Conservation (phyloP, 768 basidiomycete species). For the Mycena indigotica region DNA sequence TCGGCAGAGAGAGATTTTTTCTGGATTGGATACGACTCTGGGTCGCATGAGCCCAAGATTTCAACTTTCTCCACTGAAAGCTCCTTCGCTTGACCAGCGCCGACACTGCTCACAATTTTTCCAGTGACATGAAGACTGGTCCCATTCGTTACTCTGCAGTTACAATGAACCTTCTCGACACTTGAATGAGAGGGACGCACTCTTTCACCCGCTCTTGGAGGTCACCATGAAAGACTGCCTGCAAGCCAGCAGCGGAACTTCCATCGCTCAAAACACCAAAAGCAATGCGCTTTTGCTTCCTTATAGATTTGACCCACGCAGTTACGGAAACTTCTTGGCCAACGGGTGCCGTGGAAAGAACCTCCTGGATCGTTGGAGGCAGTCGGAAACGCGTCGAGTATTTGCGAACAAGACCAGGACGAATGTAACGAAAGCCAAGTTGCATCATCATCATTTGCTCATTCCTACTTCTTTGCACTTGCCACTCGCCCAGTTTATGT, state of each 20-base stretch:
- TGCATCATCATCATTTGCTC: neutral
- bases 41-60: slow-evolving; percentile 51
- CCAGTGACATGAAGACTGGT: slow-evolving; percentile 45
- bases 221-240: slow-evolving; percentile 69
- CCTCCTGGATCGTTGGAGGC: slow-evolving; percentile 26
- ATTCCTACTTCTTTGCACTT: neutral
- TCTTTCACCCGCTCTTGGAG: slow-evolving; percentile 34
- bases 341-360: slow-evolving; percentile 13
- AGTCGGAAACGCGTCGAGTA: slow-evolving; percentile 17
- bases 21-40: slow-evolving; percentile 82
- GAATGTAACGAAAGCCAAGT: neutral
- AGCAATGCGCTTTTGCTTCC: slow-evolving; percentile 85
- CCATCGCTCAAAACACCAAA: slow-evolving; percentile 87
- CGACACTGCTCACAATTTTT: slow-evolving; percentile 45
- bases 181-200: slow-evolving; percentile 24
- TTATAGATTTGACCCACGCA: slow-evolving; percentile 86
- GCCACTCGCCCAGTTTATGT: slow-evolving; percentile 34
- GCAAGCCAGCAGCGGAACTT: slow-evolving; percentile 66
- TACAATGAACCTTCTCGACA: neutral
- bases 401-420: neutral
- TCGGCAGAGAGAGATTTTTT: slow-evolving; percentile 81
- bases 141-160: slow-evolving; percentile 43
- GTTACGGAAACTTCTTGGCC: slow-evolving; percentile 48
- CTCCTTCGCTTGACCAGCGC: slow-evolving; percentile 51
- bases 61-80: slow-evolving; percentile 46